These are phyloP conservation scores for Cetradonia linearis DNA, from an alignment of 495 filamentous ascomycete species.

Conservation along the genomic window DNA sequence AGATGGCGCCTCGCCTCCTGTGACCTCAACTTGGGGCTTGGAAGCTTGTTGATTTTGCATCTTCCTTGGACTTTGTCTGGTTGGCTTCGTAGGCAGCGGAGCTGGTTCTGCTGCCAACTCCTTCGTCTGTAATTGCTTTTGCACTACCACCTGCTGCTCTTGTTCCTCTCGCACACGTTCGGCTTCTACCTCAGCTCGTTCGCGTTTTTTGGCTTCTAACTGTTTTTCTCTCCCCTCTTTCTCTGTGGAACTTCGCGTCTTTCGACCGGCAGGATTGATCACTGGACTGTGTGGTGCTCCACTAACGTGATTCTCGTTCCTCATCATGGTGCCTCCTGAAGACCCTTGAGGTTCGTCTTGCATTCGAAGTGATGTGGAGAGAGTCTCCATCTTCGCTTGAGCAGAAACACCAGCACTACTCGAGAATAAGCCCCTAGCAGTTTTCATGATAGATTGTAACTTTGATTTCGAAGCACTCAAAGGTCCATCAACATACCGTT, in stretches of 20 bases:
- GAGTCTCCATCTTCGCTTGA: constrained; percentile 56
- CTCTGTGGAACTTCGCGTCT: constrained; percentile 67
- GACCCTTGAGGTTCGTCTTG: constrained; percentile 3
- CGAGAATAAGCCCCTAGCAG: constrained; percentile 71
- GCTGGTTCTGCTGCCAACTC: constrained; percentile 19
- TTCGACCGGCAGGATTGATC: constrained; percentile 37
- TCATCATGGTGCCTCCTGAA: not conserved
- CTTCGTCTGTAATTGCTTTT: constrained; percentile 28
- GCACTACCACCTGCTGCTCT: constrained; percentile 33
- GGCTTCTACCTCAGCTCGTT: constrained; percentile 44
- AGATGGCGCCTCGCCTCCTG: constrained; percentile 38
- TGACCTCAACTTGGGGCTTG: constrained; percentile 13
- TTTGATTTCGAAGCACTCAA: constrained; percentile 82
- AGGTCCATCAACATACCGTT: constrained; percentile 60
- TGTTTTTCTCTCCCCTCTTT: constrained; percentile 54
- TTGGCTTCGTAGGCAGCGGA: constrained; percentile 33
- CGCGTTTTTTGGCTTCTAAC: constrained; percentile 50
- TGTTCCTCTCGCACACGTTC: constrained; percentile 61
- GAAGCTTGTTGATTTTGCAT: constrained; percentile 31
- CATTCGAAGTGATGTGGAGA: constrained; percentile 28
- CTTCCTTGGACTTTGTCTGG: constrained; percentile 43
- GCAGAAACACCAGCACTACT: constrained; percentile 70
- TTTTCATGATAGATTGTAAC: constrained; percentile 76
- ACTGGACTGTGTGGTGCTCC: constrained; percentile 1
- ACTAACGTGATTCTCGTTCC: not conserved